These are phyloP conservation scores for Tremella fuciformis DNA, from an alignment of 768 basidiomycete genomes.

Conservation along the genomic window DNA sequence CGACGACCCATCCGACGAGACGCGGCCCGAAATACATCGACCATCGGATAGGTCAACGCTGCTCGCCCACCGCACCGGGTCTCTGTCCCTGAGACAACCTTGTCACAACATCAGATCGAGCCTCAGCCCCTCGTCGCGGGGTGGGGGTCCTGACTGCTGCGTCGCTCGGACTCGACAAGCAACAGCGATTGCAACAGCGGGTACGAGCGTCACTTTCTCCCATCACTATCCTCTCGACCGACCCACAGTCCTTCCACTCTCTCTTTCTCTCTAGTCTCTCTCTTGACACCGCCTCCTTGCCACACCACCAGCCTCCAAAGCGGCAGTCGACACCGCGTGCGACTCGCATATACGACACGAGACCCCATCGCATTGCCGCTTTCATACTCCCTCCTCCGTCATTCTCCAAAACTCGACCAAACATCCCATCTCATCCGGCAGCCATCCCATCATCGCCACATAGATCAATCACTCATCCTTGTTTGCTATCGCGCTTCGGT, in stretches of 20 bases:
- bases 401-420: not conserved
- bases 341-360: too few species aligned
- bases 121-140: too few species aligned
- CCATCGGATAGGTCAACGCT: too few species aligned
- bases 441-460: not conserved
- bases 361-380: not conserved
- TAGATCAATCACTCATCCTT: not conserved
- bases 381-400: not conserved
- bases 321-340: too few species aligned
- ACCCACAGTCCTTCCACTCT: not conserved
- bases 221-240: not conserved
- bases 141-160: too few species aligned
- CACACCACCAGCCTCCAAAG: not conserved
- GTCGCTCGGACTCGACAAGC: too few species aligned
- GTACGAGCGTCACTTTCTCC: not conserved
- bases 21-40: too few species aligned
- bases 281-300: not conserved
- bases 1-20: too few species aligned
- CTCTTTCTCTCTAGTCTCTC: slow-evolving; percentile 3
- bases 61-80: too few species aligned
- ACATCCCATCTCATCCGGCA: not conserved
- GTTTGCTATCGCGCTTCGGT: not conserved
- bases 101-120: too few species aligned
- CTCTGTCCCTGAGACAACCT: too few species aligned
- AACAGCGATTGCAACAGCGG: too few species aligned